Conservation (phyloP, 2,329 filamentous ascomycete genomes). For the Epicoccum nigrum region DNA sequence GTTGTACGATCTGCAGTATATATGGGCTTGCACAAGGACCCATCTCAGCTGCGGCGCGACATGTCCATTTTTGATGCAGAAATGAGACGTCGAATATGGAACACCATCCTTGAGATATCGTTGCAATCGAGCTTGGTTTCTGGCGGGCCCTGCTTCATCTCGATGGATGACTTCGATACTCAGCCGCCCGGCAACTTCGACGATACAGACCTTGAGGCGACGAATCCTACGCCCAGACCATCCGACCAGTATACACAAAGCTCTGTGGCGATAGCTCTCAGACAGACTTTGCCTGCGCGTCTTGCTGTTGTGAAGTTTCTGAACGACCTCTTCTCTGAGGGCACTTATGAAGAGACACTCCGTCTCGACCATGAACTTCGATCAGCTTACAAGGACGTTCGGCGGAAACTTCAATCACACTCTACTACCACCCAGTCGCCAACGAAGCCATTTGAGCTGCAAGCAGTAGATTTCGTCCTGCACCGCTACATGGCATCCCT, state of each 20-base stretch:
- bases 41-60: conserved; percentile 38
- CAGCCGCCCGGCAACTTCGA: conserved; percentile 49
- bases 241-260: conserved; percentile 40
- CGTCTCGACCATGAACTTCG: conserved; percentile 30
- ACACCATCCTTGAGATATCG: conserved; percentile 46
- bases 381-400: conserved; percentile 27
- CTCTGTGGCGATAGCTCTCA: conserved; percentile 46
- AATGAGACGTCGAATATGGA: conserved; percentile 43
- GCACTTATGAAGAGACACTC: conserved; percentile 38
- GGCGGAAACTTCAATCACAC: conserved; percentile 24
- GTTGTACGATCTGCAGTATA: conserved; percentile 49
- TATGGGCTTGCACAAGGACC: conserved; percentile 52
- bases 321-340: conserved; percentile 30
- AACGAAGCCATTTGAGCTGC: conserved; percentile 23
- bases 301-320: conserved; percentile 45
- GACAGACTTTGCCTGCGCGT: conserved; percentile 46
- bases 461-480: conserved; percentile 34
- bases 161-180: conserved; percentile 46
- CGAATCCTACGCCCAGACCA: conserved; percentile 36
- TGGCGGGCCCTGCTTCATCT: conserved; percentile 46
- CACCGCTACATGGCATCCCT: conserved; percentile 35
- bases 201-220: conserved; percentile 46
- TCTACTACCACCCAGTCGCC: not conserved
- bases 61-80: conserved; percentile 30
- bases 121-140: conserved; percentile 47